Percentiles rank a stretch among this genome's conserved stretches.
Evolutionary conservation across 2,329 filamentous ascomycete genomes (phyloP).

Genomic region (Fusarium tupiense): DNA sequence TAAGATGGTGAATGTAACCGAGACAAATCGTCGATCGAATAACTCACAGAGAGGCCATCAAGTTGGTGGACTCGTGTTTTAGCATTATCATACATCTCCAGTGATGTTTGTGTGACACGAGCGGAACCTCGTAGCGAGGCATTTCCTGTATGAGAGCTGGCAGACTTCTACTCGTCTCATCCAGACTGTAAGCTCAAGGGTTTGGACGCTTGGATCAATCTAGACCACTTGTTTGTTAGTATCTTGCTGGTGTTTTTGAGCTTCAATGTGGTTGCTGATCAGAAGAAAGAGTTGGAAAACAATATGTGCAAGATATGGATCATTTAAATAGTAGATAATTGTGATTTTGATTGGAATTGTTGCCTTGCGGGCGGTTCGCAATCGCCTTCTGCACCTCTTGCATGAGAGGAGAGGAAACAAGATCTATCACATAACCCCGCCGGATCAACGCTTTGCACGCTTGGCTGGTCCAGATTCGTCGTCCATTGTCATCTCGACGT

Average conservation of each 20-base stretch:
- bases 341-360: constrained; percentile 21
- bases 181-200: background rate
- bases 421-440: constrained; percentile 5
- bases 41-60: constrained; percentile 1
- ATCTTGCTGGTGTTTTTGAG: background rate
- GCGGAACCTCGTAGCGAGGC: background rate
- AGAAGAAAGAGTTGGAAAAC: background rate
- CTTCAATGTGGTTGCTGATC: background rate
- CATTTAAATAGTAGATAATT: constrained; percentile 28
- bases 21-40: constrained; percentile 16
- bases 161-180: background rate
- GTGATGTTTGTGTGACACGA: background rate
- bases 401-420: constrained; percentile 31
- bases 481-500: constrained; percentile 43
- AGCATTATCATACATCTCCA: background rate
- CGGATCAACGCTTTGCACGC: constrained; percentile 41
- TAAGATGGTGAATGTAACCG: constrained; percentile 14
- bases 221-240: background rate
- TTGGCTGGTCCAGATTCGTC: constrained; percentile 43
- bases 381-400: constrained; percentile 31
- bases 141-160: background rate
- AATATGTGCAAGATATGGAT: constrained; percentile 4
- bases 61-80: background rate
- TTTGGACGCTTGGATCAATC: background rate
- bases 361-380: constrained; percentile 35